Conservation (phyloP, 768 basidiomycete species). For the Hortiboletus flavorubellus region DNA sequence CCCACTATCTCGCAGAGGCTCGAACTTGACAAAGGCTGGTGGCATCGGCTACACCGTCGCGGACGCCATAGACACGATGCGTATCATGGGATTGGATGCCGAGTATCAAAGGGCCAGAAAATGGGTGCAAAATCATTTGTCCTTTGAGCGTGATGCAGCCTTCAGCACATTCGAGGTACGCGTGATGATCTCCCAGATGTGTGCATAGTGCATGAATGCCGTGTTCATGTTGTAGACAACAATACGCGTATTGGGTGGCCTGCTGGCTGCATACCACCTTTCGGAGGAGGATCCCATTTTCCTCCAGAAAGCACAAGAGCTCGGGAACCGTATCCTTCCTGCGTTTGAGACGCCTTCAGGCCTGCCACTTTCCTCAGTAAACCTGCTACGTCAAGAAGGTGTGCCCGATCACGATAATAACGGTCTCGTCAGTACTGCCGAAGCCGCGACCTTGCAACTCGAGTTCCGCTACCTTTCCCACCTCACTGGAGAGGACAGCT, state of each 20-base stretch:
- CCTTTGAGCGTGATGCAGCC: conserved; percentile 72
- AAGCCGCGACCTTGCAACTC: conserved; percentile 85
- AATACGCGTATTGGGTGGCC: conserved; percentile 87
- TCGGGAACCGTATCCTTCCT: conserved; percentile 82
- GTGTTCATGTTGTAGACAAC: conserved; percentile 58
- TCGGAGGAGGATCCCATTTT: conserved; percentile 64
- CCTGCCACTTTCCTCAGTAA: conserved; percentile 76
- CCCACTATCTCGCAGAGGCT: conserved; percentile 69
- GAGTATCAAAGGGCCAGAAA: conserved; percentile 75
- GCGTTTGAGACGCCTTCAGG: conserved; percentile 81
- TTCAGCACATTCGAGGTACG: conserved; percentile 92
- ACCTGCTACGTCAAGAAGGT: conserved; percentile 61
- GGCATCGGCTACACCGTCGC: conserved; percentile 88
- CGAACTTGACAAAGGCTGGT: conserved; percentile 74
- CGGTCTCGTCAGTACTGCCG: conserved; percentile 73
- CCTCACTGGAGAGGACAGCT: conserved; percentile 71
- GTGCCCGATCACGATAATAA: conserved; percentile 56
- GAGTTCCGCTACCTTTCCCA: conserved; percentile 87
- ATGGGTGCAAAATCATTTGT: conserved; percentile 70
- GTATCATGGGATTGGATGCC: conserved; percentile 76
- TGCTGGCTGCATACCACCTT: conserved; percentile 82
- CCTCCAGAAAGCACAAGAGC: conserved; percentile 73
- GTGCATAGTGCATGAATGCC: background rate
- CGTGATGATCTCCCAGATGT: background rate
- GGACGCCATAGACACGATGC: conserved; percentile 84